Evolutionary conservation across 129 eudicot species (phyloP).

Genomic region (Arctium minus): DNA sequence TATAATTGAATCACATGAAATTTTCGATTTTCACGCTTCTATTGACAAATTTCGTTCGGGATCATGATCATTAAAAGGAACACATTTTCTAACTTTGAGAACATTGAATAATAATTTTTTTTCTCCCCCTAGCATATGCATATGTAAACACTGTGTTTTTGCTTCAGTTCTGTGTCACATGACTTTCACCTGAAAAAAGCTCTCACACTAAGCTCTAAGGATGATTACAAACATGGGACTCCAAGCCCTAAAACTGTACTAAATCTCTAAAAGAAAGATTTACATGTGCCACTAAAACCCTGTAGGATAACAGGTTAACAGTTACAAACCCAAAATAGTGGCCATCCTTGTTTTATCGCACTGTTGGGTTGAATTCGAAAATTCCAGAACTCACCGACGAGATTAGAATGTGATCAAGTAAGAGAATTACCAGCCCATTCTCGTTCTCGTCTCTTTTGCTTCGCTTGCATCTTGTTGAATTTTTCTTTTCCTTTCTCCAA

Average conservation of each 20-base stretch:
- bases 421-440: slow-evolving; percentile 99
- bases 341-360: neutral
- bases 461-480: slow-evolving; percentile 88
- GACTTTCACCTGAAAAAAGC: neutral
- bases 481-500: slow-evolving; percentile 94
- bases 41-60: too few species aligned
- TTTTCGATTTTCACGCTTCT: too few species aligned
- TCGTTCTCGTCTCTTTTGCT: slow-evolving; percentile 80
- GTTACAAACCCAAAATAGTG: neutral
- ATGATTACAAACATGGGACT: neutral
- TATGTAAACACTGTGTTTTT: neutral
- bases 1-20: too few species aligned
- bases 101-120: too few species aligned
- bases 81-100: too few species aligned
- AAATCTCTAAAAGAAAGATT: slow-evolving; percentile 1
- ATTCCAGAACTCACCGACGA: neutral
- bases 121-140: too few species aligned
- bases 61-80: too few species aligned
- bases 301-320: neutral
- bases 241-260: slow-evolving; percentile 5
- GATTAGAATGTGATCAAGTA: slow-evolving; percentile 36
- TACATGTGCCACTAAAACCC: neutral
- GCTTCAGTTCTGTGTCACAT: neutral
- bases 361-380: neutral
- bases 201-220: neutral